Evolutionary conservation across 331 rosid genomes (phyloP), one percentile per base, ranked within the genome.

Genomic region (Malus hybrid): DNA sequence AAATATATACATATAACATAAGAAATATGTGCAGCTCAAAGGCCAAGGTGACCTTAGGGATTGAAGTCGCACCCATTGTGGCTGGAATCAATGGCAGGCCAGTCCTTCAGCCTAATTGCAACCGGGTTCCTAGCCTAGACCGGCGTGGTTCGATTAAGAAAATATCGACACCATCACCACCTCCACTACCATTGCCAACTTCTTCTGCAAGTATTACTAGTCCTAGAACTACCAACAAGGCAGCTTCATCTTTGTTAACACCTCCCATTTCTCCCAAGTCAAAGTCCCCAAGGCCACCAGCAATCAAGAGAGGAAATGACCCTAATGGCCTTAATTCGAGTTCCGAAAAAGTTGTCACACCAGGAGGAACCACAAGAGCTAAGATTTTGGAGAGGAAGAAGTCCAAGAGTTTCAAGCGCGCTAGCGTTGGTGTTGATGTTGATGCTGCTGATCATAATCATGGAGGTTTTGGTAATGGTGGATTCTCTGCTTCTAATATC

Each of bases 61-160:
- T 91, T 67, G 88, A 84, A 58, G 62, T 80, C 82, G 66, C 78
- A 15, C 87, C 88, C 7, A 65, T 79, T 0, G 88, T 86, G 36
- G 81, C 94, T 4, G 80, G 88, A 76, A 87, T 88, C 87, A 89
- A 88, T 60, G 90, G 96, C 74, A 81, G 97, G 44, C 91, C 89
- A 4, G 97, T 94, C 52, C 96, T 94, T 78, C 99, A 94, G 69
- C 99, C 97, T 10, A 92, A 93, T 12, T 86, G 93, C 36, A 94
- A 91, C 66, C 87, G 91, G 14, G 92, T 88, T 81, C 90, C 96
- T 10, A 81, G 66, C 78, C 89, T 91, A 13, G 96, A 93, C 32
- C 79, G 91, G 78, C 77, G 82, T 52, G 90, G 86, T 46, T 87
- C 96, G 1, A 82, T 89, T 6, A 94, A 91, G 84, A 94, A 91